These are phyloP conservation scores for Thermothielavioides terrestris DNA, from an alignment of 495 filamentous ascomycete species.

Conservation along the genomic window DNA sequence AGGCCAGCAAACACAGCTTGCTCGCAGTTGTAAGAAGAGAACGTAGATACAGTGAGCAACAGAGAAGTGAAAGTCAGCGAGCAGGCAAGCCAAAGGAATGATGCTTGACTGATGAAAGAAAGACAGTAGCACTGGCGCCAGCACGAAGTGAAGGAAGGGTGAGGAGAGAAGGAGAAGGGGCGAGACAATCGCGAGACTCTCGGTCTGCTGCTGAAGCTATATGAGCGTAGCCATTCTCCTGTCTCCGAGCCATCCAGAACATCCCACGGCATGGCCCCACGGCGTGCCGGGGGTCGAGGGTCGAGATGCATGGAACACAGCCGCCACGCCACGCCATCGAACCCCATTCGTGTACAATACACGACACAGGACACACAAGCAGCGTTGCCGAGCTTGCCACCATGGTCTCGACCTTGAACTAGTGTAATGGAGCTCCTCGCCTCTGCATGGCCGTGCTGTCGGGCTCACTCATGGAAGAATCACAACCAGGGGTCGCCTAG, in stretches of 20 bases:
- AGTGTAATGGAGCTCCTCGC: too few species aligned
- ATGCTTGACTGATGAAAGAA: slow-evolving; percentile 24
- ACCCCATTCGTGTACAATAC: too few species aligned
- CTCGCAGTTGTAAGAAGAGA: slow-evolving; percentile 22
- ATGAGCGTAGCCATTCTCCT: slow-evolving; percentile 11
- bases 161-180: slow-evolving; percentile 13
- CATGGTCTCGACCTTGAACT: too few species aligned
- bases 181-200: slow-evolving; percentile 3
- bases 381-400: too few species aligned
- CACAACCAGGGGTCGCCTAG: slow-evolving; percentile 12
- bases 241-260: background rate
- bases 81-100: slow-evolving; percentile 30
- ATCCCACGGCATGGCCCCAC: slow-evolving; percentile 2
- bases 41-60: slow-evolving; percentile 24
- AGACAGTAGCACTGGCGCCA: slow-evolving; percentile 11
- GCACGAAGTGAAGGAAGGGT: slow-evolving; percentile 16
- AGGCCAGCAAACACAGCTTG: slow-evolving; percentile 38
- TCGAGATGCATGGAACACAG: slow-evolving; percentile 1
- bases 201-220: slow-evolving; percentile 11
- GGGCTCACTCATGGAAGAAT: too few species aligned
- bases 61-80: slow-evolving; percentile 26
- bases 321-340: background rate
- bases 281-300: background rate
- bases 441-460: background rate
- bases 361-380: too few species aligned